Evolutionary conservation across 768 basidiomycete genomes (phyloP).

Genomic region (Boletus sensibilis): DNA sequence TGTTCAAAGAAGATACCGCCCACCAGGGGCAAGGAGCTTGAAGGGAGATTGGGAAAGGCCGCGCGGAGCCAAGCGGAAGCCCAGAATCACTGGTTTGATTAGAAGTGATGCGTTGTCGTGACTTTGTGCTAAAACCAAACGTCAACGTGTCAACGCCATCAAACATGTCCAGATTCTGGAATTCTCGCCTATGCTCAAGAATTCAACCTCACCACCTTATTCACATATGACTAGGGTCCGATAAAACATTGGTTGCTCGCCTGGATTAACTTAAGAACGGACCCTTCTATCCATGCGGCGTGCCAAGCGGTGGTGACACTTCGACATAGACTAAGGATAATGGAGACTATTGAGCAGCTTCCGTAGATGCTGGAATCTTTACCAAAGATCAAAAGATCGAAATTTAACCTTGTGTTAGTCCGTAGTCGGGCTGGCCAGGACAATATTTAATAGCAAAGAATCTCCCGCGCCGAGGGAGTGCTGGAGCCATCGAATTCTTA

Average conservation of each 20-base stretch:
- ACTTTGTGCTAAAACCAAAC: background rate
- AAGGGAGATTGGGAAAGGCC: background rate
- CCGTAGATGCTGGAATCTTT: too few relatives aligned
- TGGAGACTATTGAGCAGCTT: too few relatives aligned
- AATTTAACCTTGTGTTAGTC: too few relatives aligned
- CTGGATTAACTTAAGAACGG: background rate
- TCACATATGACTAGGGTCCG: background rate
- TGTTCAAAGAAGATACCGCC: background rate
- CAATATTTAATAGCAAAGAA: too few relatives aligned
- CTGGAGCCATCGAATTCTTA: too few relatives aligned
- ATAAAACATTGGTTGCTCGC: background rate
- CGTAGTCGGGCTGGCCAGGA: too few relatives aligned
- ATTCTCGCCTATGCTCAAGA: background rate
- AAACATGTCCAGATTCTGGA: background rate
- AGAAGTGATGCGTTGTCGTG: background rate
- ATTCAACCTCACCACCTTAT: background rate
- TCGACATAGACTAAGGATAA: too few relatives aligned
- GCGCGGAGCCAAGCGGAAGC: too few relatives aligned
- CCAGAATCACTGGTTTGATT: background rate
- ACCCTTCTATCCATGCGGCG: too few relatives aligned
- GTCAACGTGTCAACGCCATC: background rate
- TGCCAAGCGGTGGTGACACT: too few relatives aligned
- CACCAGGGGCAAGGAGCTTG: slow-evolving; percentile 6
- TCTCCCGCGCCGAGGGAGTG: too few relatives aligned
- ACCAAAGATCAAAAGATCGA: too few relatives aligned